phyloP scores from a whole-genome alignment of 139 green algal species.

The Mesotaenium endlicherianum region DNA sequence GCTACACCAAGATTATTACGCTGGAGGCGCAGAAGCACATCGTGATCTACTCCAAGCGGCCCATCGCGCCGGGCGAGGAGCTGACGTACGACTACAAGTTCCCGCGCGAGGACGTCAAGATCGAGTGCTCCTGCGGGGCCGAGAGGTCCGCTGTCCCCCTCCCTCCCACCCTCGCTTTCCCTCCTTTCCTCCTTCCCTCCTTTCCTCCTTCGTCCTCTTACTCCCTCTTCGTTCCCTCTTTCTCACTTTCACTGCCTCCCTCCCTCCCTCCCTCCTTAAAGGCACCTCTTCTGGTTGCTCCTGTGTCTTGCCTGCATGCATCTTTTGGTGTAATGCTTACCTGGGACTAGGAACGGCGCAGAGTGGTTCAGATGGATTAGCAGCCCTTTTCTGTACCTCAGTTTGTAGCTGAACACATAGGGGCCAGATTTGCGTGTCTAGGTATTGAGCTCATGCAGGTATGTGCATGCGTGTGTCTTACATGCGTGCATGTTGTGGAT shows the following conservation, averaged over 20 bases:
- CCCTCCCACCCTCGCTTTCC: too few relatives aligned
- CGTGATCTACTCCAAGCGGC: conserved; percentile 73
- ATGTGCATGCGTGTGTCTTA: too few relatives aligned
- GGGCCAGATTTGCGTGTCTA: too few relatives aligned
- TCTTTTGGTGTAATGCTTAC: too few relatives aligned
- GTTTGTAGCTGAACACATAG: too few relatives aligned
- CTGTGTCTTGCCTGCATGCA: background rate
- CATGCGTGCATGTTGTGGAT: too few relatives aligned
- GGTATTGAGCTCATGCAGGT: too few relatives aligned
- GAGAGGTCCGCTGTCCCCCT: conserved; percentile 13
- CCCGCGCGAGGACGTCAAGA: conserved; percentile 59
- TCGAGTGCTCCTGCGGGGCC: conserved; percentile 67
- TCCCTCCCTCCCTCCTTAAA: background rate
- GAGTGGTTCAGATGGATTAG: too few relatives aligned
- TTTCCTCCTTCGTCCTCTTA: background rate
- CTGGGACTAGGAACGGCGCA: too few relatives aligned
- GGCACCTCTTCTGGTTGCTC: background rate
- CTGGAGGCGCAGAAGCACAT: conserved; percentile 65
- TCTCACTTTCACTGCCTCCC: background rate
- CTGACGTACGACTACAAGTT: conserved; percentile 89
- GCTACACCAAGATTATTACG: conserved; percentile 72
- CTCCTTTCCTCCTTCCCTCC: background rate
- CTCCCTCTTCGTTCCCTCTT: background rate
- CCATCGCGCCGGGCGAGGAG: conserved; percentile 72
- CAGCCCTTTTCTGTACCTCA: too few relatives aligned